Percentiles rank a stretch among this genome's conserved stretches.
Conservation (phyloP, 148 eudicot genomes). For the Limonium bicolor region DNA sequence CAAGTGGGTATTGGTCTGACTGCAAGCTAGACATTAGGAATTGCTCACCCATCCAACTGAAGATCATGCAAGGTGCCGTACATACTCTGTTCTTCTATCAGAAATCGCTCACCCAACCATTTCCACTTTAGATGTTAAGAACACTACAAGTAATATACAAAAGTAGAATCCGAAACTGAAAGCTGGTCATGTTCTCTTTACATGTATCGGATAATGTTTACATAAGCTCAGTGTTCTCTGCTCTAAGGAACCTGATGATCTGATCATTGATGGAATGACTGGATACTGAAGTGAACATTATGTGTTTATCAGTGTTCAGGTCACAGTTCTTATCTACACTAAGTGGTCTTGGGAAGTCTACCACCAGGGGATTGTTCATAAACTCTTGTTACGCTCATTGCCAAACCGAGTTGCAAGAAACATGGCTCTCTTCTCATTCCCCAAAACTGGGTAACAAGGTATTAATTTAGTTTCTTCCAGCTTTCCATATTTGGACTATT, state of each 20-base stretch:
- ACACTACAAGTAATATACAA: neutral
- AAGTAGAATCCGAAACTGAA: neutral
- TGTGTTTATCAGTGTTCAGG: constrained; percentile 4
- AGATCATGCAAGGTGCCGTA: constrained; percentile 55
- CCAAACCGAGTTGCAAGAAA: constrained; percentile 8
- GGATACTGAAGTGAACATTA: neutral
- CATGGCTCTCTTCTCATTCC: constrained; percentile 5
- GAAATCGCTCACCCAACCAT: neutral
- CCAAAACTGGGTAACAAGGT: constrained; percentile 7
- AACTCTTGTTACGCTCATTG: constrained; percentile 7
- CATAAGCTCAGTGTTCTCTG: neutral
- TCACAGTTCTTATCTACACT: constrained; percentile 5
- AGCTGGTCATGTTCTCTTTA: neutral
- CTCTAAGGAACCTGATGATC: neutral
- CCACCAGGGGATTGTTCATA: constrained; percentile 5
- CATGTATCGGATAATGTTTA: too few relatives aligned
- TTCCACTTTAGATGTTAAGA: neutral
- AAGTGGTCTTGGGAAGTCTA: constrained; percentile 1
- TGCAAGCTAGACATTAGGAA: constrained; percentile 65
- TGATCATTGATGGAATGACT: neutral
- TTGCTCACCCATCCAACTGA: constrained; percentile 61
- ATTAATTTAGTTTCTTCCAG: too few relatives aligned
- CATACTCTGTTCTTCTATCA: neutral
- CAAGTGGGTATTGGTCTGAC: constrained; percentile 53
- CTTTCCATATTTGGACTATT: too few relatives aligned